Evolutionary conservation across 768 basidiomycete species (phyloP).

Genomic region (Mycena floridula): DNA sequence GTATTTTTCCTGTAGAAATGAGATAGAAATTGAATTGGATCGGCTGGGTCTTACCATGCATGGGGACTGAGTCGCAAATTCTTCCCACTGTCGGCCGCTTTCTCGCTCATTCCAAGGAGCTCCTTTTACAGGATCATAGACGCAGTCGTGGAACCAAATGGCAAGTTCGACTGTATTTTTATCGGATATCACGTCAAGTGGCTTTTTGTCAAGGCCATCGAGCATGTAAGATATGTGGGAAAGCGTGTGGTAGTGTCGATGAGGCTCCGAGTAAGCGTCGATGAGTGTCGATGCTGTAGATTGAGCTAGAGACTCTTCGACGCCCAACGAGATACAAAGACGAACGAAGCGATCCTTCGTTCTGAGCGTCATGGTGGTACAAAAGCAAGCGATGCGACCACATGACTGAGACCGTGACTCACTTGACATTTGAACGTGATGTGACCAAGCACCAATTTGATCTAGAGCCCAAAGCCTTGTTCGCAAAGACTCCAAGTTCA

Average conservation of each 20-base stretch:
- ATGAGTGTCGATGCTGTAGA: neutral
- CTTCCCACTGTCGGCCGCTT: constrained; percentile 11
- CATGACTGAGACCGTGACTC: no score
- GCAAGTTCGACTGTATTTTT: constrained; percentile 9
- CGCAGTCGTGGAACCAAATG: constrained; percentile 15
- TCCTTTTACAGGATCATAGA: constrained; percentile 13
- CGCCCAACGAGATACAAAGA: neutral
- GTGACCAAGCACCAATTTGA: no score
- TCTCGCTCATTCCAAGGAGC: constrained; percentile 13
- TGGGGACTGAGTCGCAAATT: constrained; percentile 6
- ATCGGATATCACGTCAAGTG: neutral
- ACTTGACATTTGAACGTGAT: no score
- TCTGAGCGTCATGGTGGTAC: no score
- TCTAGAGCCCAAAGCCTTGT: no score
- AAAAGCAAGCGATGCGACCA: no score
- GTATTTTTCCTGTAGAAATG: constrained; percentile 3
- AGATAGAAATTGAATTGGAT: no score
- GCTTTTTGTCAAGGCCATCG: constrained; percentile 1
- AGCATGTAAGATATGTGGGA: constrained; percentile 13
- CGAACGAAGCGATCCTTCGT: no score
- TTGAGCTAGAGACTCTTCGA: neutral
- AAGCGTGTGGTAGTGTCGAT: constrained; percentile 13
- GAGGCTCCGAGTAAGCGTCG: constrained; percentile 10
- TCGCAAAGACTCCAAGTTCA: no score
- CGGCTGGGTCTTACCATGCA: neutral